Conservation (phyloP, 2,329 filamentous ascomycete genomes). For the Aureobasidium sp. region DNA sequence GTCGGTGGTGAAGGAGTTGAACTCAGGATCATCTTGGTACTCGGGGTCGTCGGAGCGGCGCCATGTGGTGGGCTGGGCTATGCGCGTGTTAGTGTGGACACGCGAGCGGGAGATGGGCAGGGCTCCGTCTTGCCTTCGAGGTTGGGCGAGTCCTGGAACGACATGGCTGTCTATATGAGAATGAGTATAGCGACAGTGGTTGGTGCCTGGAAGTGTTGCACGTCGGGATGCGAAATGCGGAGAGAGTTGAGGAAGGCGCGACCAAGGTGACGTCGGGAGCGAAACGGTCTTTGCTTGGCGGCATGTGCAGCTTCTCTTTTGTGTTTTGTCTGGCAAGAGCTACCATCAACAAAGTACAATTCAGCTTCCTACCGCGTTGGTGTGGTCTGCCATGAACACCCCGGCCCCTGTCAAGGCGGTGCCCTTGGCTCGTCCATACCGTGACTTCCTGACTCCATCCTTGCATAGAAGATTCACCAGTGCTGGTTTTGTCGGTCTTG, state of each 20-base stretch:
- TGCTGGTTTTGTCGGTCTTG: conserved; percentile 61
- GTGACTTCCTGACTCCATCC: conserved; percentile 83
- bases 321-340: background rate
- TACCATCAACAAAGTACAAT: background rate
- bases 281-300: conserved; percentile 7
- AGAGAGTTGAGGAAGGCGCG: background rate
- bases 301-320: conserved; percentile 6
- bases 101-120: background rate
- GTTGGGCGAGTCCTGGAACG: conserved; percentile 17
- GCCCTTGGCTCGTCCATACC: conserved; percentile 48
- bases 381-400: background rate
- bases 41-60: conserved; percentile 61
- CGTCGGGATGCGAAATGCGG: background rate
- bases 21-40: conserved; percentile 89
- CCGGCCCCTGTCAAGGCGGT: background rate
- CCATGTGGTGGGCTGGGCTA: conserved; percentile 57
- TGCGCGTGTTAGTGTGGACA: background rate
- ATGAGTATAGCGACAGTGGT: background rate
- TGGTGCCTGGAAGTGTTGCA: background rate
- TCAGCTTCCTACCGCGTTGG: background rate
- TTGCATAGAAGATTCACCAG: conserved; percentile 80
- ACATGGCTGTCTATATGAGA: conserved; percentile 14
- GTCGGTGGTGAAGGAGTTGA: conserved; percentile 70
- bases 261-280: background rate
- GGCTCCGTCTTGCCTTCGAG: conserved; percentile 16